Conservation (phyloP, 2,329 filamentous ascomycete species). For the Cadophora gregata region DNA sequence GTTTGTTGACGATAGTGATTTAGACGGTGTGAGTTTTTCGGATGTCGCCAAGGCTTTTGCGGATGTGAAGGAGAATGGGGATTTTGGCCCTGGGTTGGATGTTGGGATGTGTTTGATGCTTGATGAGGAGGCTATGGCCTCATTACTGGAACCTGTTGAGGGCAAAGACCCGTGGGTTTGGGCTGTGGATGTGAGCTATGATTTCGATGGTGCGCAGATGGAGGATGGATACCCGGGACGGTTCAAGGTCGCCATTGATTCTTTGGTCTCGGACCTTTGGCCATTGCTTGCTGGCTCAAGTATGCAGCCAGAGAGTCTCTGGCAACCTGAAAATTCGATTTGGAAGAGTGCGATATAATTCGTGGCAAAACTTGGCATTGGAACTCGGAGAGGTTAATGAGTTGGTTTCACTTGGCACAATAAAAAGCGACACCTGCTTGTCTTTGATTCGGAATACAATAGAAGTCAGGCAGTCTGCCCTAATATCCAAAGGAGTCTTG, state of each 20-base stretch:
- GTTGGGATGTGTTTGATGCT: conserved; percentile 16
- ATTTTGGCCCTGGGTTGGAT: conserved; percentile 17
- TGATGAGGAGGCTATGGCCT: conserved; percentile 12
- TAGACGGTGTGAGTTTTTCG: conserved; percentile 8
- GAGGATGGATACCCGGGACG: conserved; percentile 13
- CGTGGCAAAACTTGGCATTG: conserved; percentile 7
- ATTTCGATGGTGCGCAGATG: conserved; percentile 3
- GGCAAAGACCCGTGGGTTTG: conserved; percentile 22
- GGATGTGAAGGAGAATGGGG: conserved; percentile 12
- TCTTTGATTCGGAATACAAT: conserved; percentile 15
- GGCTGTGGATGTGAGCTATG: conserved; percentile 20
- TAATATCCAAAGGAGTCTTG: not conserved
- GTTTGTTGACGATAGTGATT: conserved; percentile 13
- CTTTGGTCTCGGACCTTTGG: conserved; percentile 17
- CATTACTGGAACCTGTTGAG: conserved; percentile 12
- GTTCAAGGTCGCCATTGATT: conserved; percentile 17
- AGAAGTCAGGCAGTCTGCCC: conserved; percentile 11
- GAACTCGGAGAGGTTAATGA: conserved; percentile 8
- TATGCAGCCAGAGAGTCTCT: conserved; percentile 3
- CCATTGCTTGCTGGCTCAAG: conserved; percentile 15
- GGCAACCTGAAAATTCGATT: conserved; percentile 14
- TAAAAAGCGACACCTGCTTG: conserved; percentile 14
- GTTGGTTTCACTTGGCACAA: conserved; percentile 6
- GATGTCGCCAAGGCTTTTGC: conserved; percentile 12
- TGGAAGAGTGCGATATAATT: conserved; percentile 14